These are phyloP conservation scores for Xylaria hypoxylon DNA, from an alignment of 2,329 filamentous ascomycete genomes.

Conservation along the genomic window DNA sequence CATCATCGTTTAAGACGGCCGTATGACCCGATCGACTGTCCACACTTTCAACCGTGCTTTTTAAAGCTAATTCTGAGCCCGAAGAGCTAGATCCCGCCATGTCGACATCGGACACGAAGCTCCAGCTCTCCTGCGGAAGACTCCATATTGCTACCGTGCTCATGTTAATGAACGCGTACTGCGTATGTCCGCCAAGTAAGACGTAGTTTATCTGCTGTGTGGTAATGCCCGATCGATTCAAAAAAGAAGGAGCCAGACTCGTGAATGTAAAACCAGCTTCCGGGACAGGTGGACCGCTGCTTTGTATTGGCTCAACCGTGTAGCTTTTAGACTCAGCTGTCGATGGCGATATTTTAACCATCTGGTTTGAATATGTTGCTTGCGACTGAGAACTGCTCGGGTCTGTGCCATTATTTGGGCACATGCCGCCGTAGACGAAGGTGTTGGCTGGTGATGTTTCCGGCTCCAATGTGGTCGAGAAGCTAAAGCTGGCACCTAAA, in stretches of 20 bases:
- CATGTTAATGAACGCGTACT: slow-evolving; percentile 90
- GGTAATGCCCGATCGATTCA: slow-evolving; percentile 72
- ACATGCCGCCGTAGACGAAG: slow-evolving; percentile 93
- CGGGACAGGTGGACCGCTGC: slow-evolving; percentile 74
- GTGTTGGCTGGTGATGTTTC: slow-evolving; percentile 65
- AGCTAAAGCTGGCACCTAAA: slow-evolving; percentile 71
- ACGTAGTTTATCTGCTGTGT: slow-evolving; percentile 83
- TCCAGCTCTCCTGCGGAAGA: slow-evolving; percentile 87
- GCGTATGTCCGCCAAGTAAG: slow-evolving; percentile 86
- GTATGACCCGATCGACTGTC: slow-evolving; percentile 92
- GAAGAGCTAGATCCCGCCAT: slow-evolving; percentile 62
- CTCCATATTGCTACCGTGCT: slow-evolving; percentile 89
- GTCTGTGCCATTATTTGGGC: slow-evolving; percentile 65
- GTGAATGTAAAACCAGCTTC: slow-evolving; percentile 92
- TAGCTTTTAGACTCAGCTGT: slow-evolving; percentile 50
- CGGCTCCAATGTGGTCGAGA: slow-evolving; percentile 70
- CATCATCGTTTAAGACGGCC: slow-evolving; percentile 82
- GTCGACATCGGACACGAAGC: slow-evolving; percentile 68
- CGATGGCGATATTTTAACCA: slow-evolving; percentile 73
- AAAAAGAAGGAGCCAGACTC: slow-evolving; percentile 74
- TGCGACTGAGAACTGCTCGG: slow-evolving; percentile 69
- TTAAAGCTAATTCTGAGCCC: slow-evolving; percentile 68
- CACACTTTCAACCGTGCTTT: slow-evolving; percentile 59
- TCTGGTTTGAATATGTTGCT: slow-evolving; percentile 83
- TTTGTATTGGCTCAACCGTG: slow-evolving; percentile 54